phyloP scores from a whole-genome alignment of 805 yeast genomes.

The Saccharomycopsis sp. region DNA sequence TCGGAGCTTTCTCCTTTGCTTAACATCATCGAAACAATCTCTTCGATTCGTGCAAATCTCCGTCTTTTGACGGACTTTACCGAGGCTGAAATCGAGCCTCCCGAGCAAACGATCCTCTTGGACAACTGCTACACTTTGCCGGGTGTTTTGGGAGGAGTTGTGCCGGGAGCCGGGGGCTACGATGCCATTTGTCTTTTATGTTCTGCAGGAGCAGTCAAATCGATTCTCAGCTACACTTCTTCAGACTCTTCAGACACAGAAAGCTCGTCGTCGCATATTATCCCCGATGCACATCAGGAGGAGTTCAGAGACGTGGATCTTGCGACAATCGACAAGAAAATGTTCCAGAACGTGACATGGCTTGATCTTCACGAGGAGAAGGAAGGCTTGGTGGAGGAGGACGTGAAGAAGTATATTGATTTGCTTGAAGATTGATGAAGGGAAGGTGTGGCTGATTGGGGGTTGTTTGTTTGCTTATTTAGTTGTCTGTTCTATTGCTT shows the following conservation, averaged over 20 bases:
- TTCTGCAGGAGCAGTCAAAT: slow-evolving; percentile 36
- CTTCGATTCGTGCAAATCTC: slow-evolving; percentile 49
- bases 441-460: too few relatives aligned
- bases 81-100: slow-evolving; percentile 87
- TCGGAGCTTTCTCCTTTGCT: slow-evolving; percentile 26
- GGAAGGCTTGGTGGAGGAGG: slow-evolving; percentile 48
- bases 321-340: slow-evolving; percentile 23
- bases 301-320: slow-evolving; percentile 22
- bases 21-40: slow-evolving; percentile 36
- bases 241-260: not conserved
- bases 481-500: not conserved
- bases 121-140: slow-evolving; percentile 47
- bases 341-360: slow-evolving; percentile 54
- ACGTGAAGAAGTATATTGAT: slow-evolving; percentile 22
- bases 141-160: slow-evolving; percentile 93
- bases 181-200: slow-evolving; percentile 83
- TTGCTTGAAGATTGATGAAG: too few relatives aligned
- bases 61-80: slow-evolving; percentile 54
- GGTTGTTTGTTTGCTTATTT: not conserved
- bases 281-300: slow-evolving; percentile 14
- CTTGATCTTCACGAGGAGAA: slow-evolving; percentile 57
- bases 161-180: slow-evolving; percentile 98
- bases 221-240: slow-evolving; percentile 28
- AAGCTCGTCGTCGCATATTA: not conserved
- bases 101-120: slow-evolving; percentile 60